A percentile compares a stretch with the other conserved stretches of the same genome.
These are phyloP conservation scores for Ceratobasidium sp. DNA, from an alignment of 1,284 basidiomycete species.

Conservation along the genomic window DNA sequence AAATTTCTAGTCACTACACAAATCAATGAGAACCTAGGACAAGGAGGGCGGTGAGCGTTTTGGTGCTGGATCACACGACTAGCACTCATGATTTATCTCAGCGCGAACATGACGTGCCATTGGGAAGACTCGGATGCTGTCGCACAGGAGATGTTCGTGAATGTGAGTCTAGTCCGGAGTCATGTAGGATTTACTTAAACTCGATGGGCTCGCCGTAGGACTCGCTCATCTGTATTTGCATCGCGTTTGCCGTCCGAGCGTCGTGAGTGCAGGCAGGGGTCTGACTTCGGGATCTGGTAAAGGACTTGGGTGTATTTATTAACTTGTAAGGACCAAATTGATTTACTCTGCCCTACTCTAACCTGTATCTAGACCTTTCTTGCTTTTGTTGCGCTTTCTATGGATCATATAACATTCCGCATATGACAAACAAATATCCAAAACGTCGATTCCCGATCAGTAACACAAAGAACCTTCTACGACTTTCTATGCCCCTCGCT, in stretches of 20 bases:
- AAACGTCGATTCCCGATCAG: constrained; percentile 9
- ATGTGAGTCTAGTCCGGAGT: constrained; percentile 57
- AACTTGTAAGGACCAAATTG: constrained; percentile 6
- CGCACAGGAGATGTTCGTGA: constrained; percentile 71
- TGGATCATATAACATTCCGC: constrained; percentile 32
- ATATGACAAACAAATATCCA: neutral
- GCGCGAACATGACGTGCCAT: constrained; percentile 71
- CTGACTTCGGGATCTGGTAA: neutral
- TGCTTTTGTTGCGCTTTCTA: constrained; percentile 28
- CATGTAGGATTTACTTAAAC: too few relatives aligned
- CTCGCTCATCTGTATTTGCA: constrained; percentile 75
- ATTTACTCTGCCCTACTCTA: neutral
- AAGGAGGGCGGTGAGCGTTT: constrained; percentile 71
- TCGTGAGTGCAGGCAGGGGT: neutral
- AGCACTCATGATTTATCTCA: constrained; percentile 46
- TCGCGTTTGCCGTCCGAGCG: constrained; percentile 68
- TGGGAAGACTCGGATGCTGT: constrained; percentile 77
- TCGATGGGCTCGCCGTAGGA: constrained; percentile 57
- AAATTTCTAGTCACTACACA: constrained; percentile 84
- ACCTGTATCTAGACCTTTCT: neutral
- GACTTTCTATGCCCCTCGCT: neutral
- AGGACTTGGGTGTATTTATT: constrained; percentile 21
- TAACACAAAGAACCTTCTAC: neutral
- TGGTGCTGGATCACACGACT: constrained; percentile 20
- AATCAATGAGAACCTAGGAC: constrained; percentile 78